Evolutionary conservation across 2,329 filamentous ascomycete species (phyloP), one percentile per base, ranked within the genome.

Genomic region (Clathrospora elynae): DNA sequence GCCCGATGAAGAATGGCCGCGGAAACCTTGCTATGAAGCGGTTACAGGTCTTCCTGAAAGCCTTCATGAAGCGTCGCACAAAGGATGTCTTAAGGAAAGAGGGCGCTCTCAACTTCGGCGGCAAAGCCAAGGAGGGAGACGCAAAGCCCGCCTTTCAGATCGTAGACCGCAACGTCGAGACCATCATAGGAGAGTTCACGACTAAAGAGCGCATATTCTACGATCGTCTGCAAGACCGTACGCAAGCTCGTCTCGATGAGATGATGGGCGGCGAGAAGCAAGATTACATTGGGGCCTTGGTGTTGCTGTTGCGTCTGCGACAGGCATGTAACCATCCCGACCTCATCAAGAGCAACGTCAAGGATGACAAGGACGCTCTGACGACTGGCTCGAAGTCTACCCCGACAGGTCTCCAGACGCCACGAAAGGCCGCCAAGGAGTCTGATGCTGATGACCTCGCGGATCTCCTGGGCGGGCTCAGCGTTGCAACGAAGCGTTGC

Each of bases 31-130:
- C 93, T 11, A 95, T 99, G 67, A 82, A 85, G 35, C 83, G 93
- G 30, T 76, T 99, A 20, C 90, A 96, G 56, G 84, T 87, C 42
- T 84, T 95, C 49, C 75, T 99, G 3, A 86, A 88, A 40, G 92
- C 90, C 41, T 96, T 96, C 73, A 99, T 99, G 93, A 96, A 97
- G 75, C 85, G 93, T n/a, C 84, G 93, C 28, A 97, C 91, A 6
- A 99, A 99, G 71, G 90, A 96, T 14, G 89, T 99, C n/a, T 75
- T 99, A 48, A 96, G 93, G 71, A 80, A 90, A 57, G 89, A 89
- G 8, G 88, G 89, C 8, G 89, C 88, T 1, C 75, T 95, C 12
- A 87, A 88, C 47, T 85, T 87, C 17, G 88, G 88, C 24, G 84
- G 86, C 37, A 88, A 89, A 64, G 70, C 70, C 0, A 75, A 80